These are phyloP conservation scores for Aspergillus olivimuriae DNA, from an alignment of 495 filamentous ascomycete genomes.

Conservation along the genomic window DNA sequence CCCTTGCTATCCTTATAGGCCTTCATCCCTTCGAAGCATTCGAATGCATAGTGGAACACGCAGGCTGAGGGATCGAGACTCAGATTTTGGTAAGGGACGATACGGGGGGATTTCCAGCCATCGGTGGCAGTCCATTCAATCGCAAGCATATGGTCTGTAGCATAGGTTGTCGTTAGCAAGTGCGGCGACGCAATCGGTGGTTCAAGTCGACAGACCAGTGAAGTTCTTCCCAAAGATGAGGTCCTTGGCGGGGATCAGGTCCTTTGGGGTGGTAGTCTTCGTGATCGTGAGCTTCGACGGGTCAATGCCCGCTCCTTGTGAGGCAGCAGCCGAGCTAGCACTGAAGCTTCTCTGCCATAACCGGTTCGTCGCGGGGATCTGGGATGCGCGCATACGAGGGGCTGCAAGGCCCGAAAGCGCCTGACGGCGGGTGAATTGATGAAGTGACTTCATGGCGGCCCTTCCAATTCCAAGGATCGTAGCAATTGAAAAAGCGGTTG, in stretches of 20 bases:
- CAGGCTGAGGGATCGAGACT: slow-evolving; percentile 92
- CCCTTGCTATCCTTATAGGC: slow-evolving; percentile 81
- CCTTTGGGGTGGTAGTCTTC: slow-evolving; percentile 69
- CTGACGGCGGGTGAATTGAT: slow-evolving; percentile 35
- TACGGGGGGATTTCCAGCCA: slow-evolving; percentile 75
- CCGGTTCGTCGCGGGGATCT: slow-evolving; percentile 20
- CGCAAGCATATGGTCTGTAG: slow-evolving; percentile 88
- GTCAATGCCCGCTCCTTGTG: slow-evolving; percentile 60
- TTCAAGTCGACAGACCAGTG: slow-evolving; percentile 58
- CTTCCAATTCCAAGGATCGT: not conserved
- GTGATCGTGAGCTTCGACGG: slow-evolving; percentile 66
- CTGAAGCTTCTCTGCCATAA: slow-evolving; percentile 50
- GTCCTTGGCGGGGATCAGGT: slow-evolving; percentile 63
- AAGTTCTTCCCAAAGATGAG: slow-evolving; percentile 85
- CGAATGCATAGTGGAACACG: slow-evolving; percentile 97
- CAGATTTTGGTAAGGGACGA: slow-evolving; percentile 93
- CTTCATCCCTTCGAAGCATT: slow-evolving; percentile 98
- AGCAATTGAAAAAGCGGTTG: not conserved
- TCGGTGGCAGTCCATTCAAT: slow-evolving; percentile 83
- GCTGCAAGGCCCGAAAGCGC: slow-evolving; percentile 21
- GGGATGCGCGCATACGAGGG: slow-evolving; percentile 21
- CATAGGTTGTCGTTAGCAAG: slow-evolving; percentile 15
- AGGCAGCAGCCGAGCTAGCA: slow-evolving; percentile 48
- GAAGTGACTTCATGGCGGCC: slow-evolving; percentile 32
- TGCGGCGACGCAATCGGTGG: not conserved